Conservation (phyloP, 2,329 filamentous ascomycete species). For the Neophaeococcomyces mojaviensis region DNA sequence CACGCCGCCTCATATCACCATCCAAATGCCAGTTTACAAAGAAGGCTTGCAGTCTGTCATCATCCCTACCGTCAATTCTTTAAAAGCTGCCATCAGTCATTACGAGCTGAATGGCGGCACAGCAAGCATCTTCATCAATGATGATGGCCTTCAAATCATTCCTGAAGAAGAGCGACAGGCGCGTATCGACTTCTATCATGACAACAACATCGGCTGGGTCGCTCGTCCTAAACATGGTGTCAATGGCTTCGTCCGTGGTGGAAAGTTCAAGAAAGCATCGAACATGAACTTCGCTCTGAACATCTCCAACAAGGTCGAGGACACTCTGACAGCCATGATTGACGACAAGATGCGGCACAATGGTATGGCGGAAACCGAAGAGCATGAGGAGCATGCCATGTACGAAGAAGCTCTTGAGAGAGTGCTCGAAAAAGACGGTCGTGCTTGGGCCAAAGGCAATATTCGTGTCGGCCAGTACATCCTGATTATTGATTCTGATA, state of each 20-base stretch:
- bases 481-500: slow-evolving; percentile 62
- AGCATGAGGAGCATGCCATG: slow-evolving; percentile 36
- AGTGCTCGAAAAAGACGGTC: slow-evolving; percentile 47
- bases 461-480: slow-evolving; percentile 76
- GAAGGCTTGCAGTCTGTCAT: slow-evolving; percentile 67
- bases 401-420: slow-evolving; percentile 30
- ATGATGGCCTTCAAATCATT: slow-evolving; percentile 34
- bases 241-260: slow-evolving; percentile 53
- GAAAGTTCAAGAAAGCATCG: slow-evolving; percentile 67
- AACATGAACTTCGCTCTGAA: slow-evolving; percentile 68
- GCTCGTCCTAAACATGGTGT: slow-evolving; percentile 46
- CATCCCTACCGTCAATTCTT: slow-evolving; percentile 47
- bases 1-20: slow-evolving; percentile 56
- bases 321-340: no score
- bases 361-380: slow-evolving; percentile 39
- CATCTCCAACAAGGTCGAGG: slow-evolving; percentile 56
- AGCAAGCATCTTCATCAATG: slow-evolving; percentile 33
- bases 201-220: slow-evolving; percentile 44
- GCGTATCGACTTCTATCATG: slow-evolving; percentile 42
- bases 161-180: slow-evolving; percentile 36
- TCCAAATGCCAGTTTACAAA: slow-evolving; percentile 85
- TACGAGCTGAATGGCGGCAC: slow-evolving; percentile 50
- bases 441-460: slow-evolving; percentile 66
- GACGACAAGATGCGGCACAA: slow-evolving; percentile 1
- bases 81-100: slow-evolving; percentile 52